A percentile compares a stretch with the other conserved stretches of the same genome.
Conservation (phyloP, 2,329 filamentous ascomycete genomes). For the Monosporascus sp. region DNA sequence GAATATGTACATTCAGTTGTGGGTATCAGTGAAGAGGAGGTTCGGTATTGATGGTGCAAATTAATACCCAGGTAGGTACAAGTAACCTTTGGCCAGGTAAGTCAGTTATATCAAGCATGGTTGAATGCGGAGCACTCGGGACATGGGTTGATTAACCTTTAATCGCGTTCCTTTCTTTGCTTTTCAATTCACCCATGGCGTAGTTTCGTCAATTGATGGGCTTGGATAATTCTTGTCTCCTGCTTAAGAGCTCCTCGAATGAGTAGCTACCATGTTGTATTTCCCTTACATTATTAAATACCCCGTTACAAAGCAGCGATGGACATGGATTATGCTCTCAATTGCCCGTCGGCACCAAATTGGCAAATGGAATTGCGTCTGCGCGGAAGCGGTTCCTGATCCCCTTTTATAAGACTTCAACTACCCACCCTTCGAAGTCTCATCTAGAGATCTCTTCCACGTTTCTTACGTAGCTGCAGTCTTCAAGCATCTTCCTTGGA, state of each 20-base stretch:
- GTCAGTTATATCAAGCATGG: no score
- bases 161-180: neutral
- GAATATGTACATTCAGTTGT: no score
- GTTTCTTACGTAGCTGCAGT: slow-evolving; percentile 1
- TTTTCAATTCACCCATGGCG: neutral
- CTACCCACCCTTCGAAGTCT: slow-evolving; percentile 1
- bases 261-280: neutral
- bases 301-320: neutral
- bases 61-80: no score
- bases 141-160: no score
- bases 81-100: no score
- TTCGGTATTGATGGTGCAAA: no score
- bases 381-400: neutral
- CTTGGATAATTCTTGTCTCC: neutral
- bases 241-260: neutral
- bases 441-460: neutral
- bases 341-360: neutral
- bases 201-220: neutral
- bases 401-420: neutral
- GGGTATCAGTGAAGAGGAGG: no score
- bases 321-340: neutral
- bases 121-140: no score
- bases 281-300: neutral
- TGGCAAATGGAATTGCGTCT: neutral
- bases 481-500: slow-evolving; percentile 12